phyloP scores from a whole-genome alignment of 129 eudicot species.

The Helichrysum umbraculigerum region DNA sequence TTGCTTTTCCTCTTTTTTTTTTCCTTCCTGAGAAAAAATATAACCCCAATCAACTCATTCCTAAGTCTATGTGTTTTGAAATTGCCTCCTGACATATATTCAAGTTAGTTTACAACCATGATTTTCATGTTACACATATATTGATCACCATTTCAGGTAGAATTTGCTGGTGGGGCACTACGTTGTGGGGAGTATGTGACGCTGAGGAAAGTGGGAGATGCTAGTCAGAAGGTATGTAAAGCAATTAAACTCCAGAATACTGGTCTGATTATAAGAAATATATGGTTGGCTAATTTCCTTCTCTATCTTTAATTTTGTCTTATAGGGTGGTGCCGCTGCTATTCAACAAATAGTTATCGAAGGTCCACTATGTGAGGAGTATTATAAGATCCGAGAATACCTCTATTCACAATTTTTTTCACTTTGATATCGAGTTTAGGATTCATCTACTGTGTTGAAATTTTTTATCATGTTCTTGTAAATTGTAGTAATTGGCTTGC shows the following conservation, averaged over 20 bases:
- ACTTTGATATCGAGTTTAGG: slow-evolving; percentile 35
- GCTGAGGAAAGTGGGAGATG: slow-evolving; percentile 85
- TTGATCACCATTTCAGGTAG: slow-evolving; percentile 58
- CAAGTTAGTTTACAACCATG: background rate
- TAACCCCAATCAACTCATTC: background rate
- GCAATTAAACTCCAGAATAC: background rate
- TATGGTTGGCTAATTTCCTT: background rate
- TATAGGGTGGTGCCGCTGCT: slow-evolving; percentile 85
- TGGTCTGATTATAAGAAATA: background rate
- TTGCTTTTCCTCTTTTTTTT: background rate
- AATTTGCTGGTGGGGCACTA: slow-evolving; percentile 93
- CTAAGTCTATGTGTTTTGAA: background rate
- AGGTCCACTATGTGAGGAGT: slow-evolving; percentile 92
- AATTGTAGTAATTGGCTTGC: background rate
- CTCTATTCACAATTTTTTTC: slow-evolving; percentile 85
- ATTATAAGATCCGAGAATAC: slow-evolving; percentile 80
- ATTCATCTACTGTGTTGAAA: background rate
- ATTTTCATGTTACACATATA: slow-evolving; percentile 1
- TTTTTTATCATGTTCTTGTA: slow-evolving; percentile 14
- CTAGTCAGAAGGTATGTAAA: slow-evolving; percentile 79
- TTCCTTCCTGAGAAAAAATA: background rate
- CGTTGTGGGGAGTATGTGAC: slow-evolving; percentile 97
- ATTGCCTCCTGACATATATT: background rate
- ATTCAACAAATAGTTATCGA: slow-evolving; percentile 88
- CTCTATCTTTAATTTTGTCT: slow-evolving; percentile 3